Conservation (phyloP, 306 rosid genomes). For the Malus fusca region DNA sequence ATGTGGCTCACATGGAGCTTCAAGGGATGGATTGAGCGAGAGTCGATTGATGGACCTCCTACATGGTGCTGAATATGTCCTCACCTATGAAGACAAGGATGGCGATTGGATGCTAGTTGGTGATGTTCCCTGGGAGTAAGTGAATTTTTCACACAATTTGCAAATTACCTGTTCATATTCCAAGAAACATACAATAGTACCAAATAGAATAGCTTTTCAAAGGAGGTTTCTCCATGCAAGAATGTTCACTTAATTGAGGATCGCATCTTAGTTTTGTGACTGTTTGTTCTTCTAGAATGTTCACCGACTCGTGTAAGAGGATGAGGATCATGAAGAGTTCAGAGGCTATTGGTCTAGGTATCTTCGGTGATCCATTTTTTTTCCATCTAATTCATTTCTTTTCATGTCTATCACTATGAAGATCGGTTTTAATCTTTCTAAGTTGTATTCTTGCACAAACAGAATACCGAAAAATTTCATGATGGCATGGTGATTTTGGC, state of each 20-base stretch:
- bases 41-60: conserved; percentile 81
- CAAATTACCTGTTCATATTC: background rate
- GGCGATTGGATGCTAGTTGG: conserved; percentile 99
- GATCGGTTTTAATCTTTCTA: background rate
- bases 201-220: background rate
- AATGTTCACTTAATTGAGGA: background rate
- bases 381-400: background rate
- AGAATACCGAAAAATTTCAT: background rate
- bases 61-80: conserved; percentile 90
- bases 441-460: background rate
- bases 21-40: conserved; percentile 58
- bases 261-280: conserved; percentile 1
- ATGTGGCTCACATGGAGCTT: conserved; percentile 61
- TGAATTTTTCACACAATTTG: conserved; percentile 1
- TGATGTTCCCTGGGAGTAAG: conserved; percentile 98
- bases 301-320: conserved; percentile 72
- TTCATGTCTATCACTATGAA: background rate
- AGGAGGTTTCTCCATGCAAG: background rate
- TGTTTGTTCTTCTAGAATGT: conserved; percentile 60
- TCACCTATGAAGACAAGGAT: conserved; percentile 94
- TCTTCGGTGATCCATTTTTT: background rate
- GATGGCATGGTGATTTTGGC: background rate
- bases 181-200: background rate
- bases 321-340: conserved; percentile 95
- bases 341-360: conserved; percentile 90